A percentile compares a stretch with the other conserved stretches of the same genome.
These are phyloP conservation scores for Beauveria bassiana DNA, from an alignment of 2,329 filamentous ascomycete species.

Conservation along the genomic window DNA sequence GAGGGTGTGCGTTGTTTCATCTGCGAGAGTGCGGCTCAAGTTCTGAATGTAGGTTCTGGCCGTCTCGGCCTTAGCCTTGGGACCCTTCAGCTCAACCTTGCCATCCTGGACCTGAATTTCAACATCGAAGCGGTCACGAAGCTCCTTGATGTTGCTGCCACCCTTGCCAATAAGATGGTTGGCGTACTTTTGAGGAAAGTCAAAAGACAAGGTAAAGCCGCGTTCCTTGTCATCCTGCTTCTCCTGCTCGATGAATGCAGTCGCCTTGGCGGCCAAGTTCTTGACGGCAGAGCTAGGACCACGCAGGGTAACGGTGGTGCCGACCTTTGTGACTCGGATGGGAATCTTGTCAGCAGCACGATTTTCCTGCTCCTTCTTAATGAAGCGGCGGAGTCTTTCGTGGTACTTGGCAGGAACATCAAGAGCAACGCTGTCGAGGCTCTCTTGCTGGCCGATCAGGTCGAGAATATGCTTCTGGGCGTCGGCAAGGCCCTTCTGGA, in stretches of 20 bases:
- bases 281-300: constrained; percentile 69
- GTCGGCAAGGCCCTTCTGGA: constrained; percentile 47
- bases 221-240: constrained; percentile 91
- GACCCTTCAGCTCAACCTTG: constrained; percentile 91
- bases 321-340: constrained; percentile 49
- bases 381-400: constrained; percentile 54
- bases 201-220: constrained; percentile 76
- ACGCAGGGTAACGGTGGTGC: constrained; percentile 61
- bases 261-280: constrained; percentile 63
- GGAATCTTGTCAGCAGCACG: constrained; percentile 51
- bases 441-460: constrained; percentile 52
- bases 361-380: constrained; percentile 55
- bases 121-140: constrained; percentile 60
- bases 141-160: constrained; percentile 57
- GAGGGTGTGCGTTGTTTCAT: constrained; percentile 78
- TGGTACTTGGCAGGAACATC: constrained; percentile 59
- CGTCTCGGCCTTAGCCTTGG: constrained; percentile 85
- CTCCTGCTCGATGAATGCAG: constrained; percentile 76
- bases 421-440: constrained; percentile 40
- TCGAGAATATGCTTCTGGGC: constrained; percentile 50
- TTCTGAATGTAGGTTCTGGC: constrained; percentile 75
- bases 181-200: constrained; percentile 91
- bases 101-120: constrained; percentile 87
- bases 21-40: constrained; percentile 75
- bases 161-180: constrained; percentile 72